phyloP scores from a whole-genome alignment of 257 asterid genomes.

The Avicennia marina region DNA sequence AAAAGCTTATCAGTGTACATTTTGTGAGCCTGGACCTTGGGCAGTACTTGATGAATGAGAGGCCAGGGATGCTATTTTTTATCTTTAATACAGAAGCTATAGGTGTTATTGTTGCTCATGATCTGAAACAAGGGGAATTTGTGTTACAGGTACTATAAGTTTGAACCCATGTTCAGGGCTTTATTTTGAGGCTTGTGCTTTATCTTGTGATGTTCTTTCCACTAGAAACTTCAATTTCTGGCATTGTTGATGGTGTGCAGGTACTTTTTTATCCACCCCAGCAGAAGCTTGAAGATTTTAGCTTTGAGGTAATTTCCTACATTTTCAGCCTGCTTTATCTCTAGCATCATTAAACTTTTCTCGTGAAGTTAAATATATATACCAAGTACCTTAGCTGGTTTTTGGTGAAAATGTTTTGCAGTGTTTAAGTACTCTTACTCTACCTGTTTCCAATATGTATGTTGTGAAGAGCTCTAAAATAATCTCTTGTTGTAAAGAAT shows the following conservation, averaged over 20 bases:
- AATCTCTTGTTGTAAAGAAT: constrained; percentile 16
- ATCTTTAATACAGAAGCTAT: constrained; percentile 75
- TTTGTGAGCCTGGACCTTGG: constrained; percentile 78
- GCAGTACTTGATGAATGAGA: constrained; percentile 65
- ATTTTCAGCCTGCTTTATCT: constrained; percentile 4
- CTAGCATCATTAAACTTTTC: constrained; percentile 5
- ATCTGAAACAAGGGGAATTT: constrained; percentile 85
- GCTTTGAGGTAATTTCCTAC: constrained; percentile 42
- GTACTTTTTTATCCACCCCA: constrained; percentile 97
- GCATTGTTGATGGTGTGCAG: constrained; percentile 32
- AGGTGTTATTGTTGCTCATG: constrained; percentile 96
- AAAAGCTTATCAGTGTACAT: constrained; percentile 86
- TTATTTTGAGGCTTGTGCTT: background rate
- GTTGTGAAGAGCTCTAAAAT: background rate
- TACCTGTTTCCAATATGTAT: background rate
- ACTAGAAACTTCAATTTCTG: background rate
- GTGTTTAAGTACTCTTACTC: background rate
- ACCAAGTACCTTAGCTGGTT: background rate
- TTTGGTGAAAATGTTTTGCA: background rate
- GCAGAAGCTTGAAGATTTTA: constrained; percentile 77
- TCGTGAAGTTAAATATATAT: background rate
- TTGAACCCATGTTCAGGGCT: background rate
- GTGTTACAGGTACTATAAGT: constrained; percentile 70
- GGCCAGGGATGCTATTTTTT: constrained; percentile 95
- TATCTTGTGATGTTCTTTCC: background rate